These are phyloP conservation scores for Alisma plantagoaquatica DNA, from an alignment of 106 monocot species.

Conservation along the genomic window DNA sequence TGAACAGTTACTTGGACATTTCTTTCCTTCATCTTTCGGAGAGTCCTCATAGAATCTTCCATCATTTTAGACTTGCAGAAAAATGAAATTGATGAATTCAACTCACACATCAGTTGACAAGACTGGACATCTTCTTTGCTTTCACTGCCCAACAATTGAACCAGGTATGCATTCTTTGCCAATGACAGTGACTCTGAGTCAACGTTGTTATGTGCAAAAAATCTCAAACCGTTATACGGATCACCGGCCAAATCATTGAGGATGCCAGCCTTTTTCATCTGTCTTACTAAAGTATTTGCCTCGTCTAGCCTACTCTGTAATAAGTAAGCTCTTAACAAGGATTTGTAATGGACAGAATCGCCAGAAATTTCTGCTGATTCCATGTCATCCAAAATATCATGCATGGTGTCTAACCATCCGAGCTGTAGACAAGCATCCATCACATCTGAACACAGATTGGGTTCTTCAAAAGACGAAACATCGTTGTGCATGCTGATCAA, in stretches of 20 bases:
- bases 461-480: conserved; percentile 5
- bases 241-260: too few species aligned
- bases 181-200: too few species aligned
- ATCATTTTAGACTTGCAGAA: conserved; percentile 88
- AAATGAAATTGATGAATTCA: conserved; percentile 71
- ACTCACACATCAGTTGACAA: conserved; percentile 44
- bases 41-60: conserved; percentile 76
- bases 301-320: conserved; percentile 30
- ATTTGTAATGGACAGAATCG: conserved; percentile 22
- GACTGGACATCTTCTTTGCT: conserved; percentile 13
- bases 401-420: conserved; percentile 73
- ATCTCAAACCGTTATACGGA: too few species aligned
- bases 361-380: conserved; percentile 34
- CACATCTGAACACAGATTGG: conserved; percentile 30
- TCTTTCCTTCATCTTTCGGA: conserved; percentile 51
- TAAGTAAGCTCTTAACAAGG: conserved; percentile 45
- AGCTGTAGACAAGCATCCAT: conserved; percentile 53
- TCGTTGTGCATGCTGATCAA: conserved; percentile 34
- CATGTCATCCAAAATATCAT: conserved; percentile 86
- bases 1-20: conserved; percentile 44
- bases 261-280: conserved; percentile 37
- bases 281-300: conserved; percentile 34
- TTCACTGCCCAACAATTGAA: conserved; percentile 32
- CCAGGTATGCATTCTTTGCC: conserved; percentile 24
- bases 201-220: too few species aligned